phyloP scores from a whole-genome alignment of 352 stramenopile species.

The Pythium aphanidermatum region DNA sequence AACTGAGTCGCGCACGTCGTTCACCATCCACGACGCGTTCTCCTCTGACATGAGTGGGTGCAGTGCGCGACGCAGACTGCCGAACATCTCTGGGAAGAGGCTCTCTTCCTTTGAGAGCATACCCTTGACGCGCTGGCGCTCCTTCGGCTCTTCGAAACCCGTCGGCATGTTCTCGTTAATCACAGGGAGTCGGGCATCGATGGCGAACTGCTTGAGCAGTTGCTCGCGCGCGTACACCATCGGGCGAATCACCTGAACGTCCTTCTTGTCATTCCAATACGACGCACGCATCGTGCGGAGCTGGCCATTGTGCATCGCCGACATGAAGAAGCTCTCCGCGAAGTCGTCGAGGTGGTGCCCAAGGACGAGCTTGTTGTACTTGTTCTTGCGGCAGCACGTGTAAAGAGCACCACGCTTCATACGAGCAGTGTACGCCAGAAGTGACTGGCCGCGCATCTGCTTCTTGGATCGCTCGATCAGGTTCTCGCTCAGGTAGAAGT shows the following conservation, averaged over 20 bases:
- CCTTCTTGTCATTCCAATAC: constrained; percentile 90
- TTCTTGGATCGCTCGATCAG: constrained; percentile 67
- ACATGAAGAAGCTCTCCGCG: constrained; percentile 96
- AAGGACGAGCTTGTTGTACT: constrained; percentile 26
- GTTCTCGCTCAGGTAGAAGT: constrained; percentile 88
- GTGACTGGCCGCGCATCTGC: constrained; percentile 63
- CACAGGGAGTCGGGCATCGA: constrained; percentile 82
- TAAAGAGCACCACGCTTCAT: constrained; percentile 88
- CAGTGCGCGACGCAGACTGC: constrained; percentile 30
- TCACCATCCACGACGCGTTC: constrained; percentile 3
- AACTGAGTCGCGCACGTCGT: constrained; percentile 14
- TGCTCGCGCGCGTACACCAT: constrained; percentile 92
- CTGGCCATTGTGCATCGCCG: constrained; percentile 59
- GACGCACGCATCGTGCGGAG: constrained; percentile 94
- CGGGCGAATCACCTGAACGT: constrained; percentile 92
- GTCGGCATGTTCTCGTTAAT: constrained; percentile 97
- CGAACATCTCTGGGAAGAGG: constrained; percentile 66
- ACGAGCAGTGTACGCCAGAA: constrained; percentile 90
- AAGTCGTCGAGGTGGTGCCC: constrained; percentile 96
- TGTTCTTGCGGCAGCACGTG: constrained; percentile 23
- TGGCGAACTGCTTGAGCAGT: constrained; percentile 63
- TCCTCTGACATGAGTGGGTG: constrained; percentile 54
- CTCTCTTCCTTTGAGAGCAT: constrained; percentile 89
- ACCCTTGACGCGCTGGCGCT: constrained; percentile 93
- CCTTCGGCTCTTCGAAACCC: constrained; percentile 95